Evolutionary conservation across 2,329 filamentous ascomycete species (phyloP).

Genomic region (Trichoderma asperellum): DNA sequence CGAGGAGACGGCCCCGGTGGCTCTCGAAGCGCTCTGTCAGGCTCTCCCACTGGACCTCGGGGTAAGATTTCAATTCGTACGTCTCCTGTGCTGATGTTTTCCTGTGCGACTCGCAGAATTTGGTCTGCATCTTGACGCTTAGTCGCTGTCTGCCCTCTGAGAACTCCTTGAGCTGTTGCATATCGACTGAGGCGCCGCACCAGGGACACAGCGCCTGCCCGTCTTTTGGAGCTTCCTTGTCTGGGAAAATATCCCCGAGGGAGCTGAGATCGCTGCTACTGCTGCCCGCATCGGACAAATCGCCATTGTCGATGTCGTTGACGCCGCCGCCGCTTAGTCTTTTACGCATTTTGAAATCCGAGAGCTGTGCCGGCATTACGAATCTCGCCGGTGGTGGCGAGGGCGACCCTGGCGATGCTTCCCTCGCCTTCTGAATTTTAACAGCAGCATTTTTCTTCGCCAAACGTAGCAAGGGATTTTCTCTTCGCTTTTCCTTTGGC

Average conservation of each 20-base stretch:
- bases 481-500: neutral
- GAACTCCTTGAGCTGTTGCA: slow-evolving; percentile 57
- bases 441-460: neutral
- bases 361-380: slow-evolving; percentile 32
- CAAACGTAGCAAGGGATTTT: neutral
- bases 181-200: slow-evolving; percentile 65
- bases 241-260: neutral
- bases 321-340: slow-evolving; percentile 9
- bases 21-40: slow-evolving; percentile 62
- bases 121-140: slow-evolving; percentile 61
- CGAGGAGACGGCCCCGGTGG: slow-evolving; percentile 60
- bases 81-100: slow-evolving; percentile 54
- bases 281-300: neutral
- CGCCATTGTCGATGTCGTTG: neutral
- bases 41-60: slow-evolving; percentile 68
- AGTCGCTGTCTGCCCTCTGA: slow-evolving; percentile 50
- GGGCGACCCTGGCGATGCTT: slow-evolving; percentile 17
- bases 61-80: slow-evolving; percentile 64
- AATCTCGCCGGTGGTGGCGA: slow-evolving; percentile 33
- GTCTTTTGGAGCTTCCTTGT: slow-evolving; percentile 13
- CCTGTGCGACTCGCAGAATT: slow-evolving; percentile 68
- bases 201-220: slow-evolving; percentile 65
- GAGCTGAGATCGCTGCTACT: slow-evolving; percentile 15
- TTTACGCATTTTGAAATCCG: slow-evolving; percentile 23
- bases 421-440: neutral